These are phyloP conservation scores for Xylaria sp. DNA, from an alignment of 2,329 filamentous ascomycete species.

Conservation along the genomic window DNA sequence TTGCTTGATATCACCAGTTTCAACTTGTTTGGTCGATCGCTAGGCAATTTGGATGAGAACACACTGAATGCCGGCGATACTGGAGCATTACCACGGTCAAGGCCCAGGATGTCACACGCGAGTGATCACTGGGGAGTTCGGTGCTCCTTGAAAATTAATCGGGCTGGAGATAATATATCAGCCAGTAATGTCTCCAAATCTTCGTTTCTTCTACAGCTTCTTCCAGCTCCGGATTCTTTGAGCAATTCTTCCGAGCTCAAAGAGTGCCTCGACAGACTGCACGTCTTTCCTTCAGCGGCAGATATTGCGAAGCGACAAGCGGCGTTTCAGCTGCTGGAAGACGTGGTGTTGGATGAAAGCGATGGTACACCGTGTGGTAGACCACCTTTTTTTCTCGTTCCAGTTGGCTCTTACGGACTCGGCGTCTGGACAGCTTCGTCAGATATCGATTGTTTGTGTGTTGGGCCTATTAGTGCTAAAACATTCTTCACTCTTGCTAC, in stretches of 20 bases:
- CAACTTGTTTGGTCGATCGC: constrained; percentile 52
- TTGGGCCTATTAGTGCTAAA: constrained; percentile 55
- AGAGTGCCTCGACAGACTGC: constrained; percentile 33
- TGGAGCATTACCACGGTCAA: constrained; percentile 2
- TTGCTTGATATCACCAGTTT: constrained; percentile 41
- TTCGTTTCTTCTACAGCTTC: constrained; percentile 33
- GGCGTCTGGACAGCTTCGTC: constrained; percentile 56
- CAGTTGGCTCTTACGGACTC: constrained; percentile 62
- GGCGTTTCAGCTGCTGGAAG: constrained; percentile 43
- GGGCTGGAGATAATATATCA: constrained; percentile 7
- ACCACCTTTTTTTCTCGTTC: constrained; percentile 46
- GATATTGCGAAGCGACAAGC: constrained; percentile 39
- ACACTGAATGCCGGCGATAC: background rate
- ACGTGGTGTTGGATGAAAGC: constrained; percentile 36
- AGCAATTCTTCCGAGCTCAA: constrained; percentile 34
- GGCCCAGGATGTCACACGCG: constrained; percentile 29
- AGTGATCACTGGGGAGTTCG: constrained; percentile 58
- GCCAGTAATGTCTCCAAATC: constrained; percentile 24
- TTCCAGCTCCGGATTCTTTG: constrained; percentile 30
- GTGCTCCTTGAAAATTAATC: constrained; percentile 35
- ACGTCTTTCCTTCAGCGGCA: constrained; percentile 42
- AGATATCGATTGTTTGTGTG: constrained; percentile 61
- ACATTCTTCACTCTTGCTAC: constrained; percentile 57
- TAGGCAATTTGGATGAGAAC: constrained; percentile 17
- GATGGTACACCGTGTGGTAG: constrained; percentile 22